Percentiles rank a stretch among this genome's conserved stretches.
Conservation (phyloP, 2,329 filamentous ascomycete species). For the Talaromyces verruculosus region DNA sequence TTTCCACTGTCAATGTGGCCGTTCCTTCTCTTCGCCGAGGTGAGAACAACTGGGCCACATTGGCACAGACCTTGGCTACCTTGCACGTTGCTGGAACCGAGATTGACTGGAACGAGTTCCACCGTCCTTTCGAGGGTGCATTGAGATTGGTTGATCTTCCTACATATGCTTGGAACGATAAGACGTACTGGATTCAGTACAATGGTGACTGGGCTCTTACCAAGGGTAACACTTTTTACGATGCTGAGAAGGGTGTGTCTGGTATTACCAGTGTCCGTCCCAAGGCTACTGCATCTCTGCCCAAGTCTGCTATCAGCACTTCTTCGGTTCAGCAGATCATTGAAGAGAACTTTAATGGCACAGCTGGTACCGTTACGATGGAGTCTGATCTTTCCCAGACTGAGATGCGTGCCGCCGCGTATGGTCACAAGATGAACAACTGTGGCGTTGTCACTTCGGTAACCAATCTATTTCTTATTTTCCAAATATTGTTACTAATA, state of each 20-base stretch:
- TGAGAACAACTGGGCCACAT: constrained; percentile 64
- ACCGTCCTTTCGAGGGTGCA: constrained; percentile 59
- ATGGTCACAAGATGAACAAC: constrained; percentile 26
- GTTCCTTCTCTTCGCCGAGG: constrained; percentile 63
- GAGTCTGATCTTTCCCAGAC: constrained; percentile 24
- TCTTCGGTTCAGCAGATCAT: constrained; percentile 19
- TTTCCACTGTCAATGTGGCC: constrained; percentile 56
- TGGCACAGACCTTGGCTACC: constrained; percentile 58
- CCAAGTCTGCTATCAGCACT: background rate
- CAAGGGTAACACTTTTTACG: constrained; percentile 59
- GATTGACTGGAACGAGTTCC: constrained; percentile 70
- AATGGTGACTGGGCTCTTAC: constrained; percentile 69
- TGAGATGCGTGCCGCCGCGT: constrained; percentile 20
- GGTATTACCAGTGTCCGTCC: background rate
- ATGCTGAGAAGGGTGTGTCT: background rate
- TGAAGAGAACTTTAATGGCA: constrained; percentile 6
- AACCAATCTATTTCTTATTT: background rate
- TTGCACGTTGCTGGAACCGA: constrained; percentile 63
- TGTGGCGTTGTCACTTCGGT: constrained; percentile 19
- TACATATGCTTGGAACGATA: constrained; percentile 67
- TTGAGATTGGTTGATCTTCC: constrained; percentile 65
- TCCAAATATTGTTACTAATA: background rate
- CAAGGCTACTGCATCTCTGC: background rate
- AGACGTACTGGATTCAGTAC: constrained; percentile 72
- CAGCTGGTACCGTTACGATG: constrained; percentile 12